phyloP scores from a whole-genome alignment of 2,329 filamentous ascomycete species.

The Ophidiomyces ophidiicola region DNA sequence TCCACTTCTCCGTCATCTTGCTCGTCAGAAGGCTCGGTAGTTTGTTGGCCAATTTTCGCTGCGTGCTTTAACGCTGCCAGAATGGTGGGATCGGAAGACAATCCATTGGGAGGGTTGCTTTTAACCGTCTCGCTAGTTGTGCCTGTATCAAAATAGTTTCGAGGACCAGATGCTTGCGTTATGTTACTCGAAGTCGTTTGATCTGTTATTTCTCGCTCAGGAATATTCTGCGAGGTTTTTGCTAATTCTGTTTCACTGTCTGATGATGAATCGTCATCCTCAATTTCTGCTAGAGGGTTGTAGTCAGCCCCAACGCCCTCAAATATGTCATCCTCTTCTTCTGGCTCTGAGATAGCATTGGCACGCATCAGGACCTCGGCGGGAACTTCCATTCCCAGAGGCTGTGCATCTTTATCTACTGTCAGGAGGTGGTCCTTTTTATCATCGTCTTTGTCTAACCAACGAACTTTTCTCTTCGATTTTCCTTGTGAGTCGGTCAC shows the following conservation, averaged over 20 bases:
- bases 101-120: conserved; percentile 31
- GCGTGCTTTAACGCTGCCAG: conserved; percentile 79
- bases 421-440: conserved; percentile 28
- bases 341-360: conserved; percentile 23
- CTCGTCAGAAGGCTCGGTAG: conserved; percentile 31
- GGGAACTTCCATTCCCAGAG: conserved; percentile 41
- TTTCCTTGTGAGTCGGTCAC: conserved; percentile 48
- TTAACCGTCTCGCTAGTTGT: conserved; percentile 23
- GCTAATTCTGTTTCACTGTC: conserved; percentile 24
- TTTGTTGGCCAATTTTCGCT: conserved; percentile 45
- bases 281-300: conserved; percentile 45
- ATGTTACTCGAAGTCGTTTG: background rate
- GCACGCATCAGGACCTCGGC: conserved; percentile 30
- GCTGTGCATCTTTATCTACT: conserved; percentile 36
- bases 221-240: conserved; percentile 7
- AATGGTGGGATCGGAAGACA: conserved; percentile 62
- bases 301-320: conserved; percentile 48
- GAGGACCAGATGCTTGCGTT: conserved; percentile 10
- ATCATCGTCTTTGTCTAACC: conserved; percentile 33
- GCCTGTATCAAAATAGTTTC: conserved; percentile 40
- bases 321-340: conserved; percentile 52
- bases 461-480: conserved; percentile 49
- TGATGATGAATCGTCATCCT: conserved; percentile 37
- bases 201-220: background rate
- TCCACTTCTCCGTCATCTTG: conserved; percentile 38